Base-by-base conservation (phyloP, 1,139 yeast genomes). In the Taphrina confusa region DNA sequence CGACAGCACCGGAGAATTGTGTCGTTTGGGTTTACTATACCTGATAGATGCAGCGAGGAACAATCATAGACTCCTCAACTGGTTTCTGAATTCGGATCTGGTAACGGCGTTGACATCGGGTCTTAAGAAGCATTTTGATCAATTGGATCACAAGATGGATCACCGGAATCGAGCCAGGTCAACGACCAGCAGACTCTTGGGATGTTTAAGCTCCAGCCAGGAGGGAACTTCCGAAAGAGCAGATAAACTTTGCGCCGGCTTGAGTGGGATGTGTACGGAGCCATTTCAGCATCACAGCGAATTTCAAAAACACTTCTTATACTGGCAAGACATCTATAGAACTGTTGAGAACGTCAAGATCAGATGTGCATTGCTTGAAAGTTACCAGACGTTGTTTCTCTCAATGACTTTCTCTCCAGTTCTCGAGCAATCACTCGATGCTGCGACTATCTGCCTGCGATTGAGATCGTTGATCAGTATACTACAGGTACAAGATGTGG, bases 311-410 rank as follows among this genome's bases (percentile, higher is more conserved):
- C 70, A 69, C 46, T 62, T 72, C 6, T 62, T 65, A 40, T 72
- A 71, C 54, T 71, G 73, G 74, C 73, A 71, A 61, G 73, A 71
- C 49, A 60, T 70, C 61, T 37, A 37, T 56, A 70, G 16, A 47
- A 51, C 14, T 64, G 63, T 44, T 65, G 72, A 50, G 49, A 46
- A 34, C 64, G 69, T 2, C 46, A 55, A 39, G 39, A 61, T 72
- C 31, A 57, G 61, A 20, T 44, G 62, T 27, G 55, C 62, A 16
- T 65, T 72, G 14, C 57, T 70, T 34, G 65, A 64, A 9, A 67
- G 70, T 44, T 71, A 69, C 59, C 70, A 71, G 30, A 52, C 60
- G 8, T 51, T 70, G 4, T 72, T 72, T 61, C 64, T 71, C 33
- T 1, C 18, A 22, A 25, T 9, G 22, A 8, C n/a, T 1, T 37